Conservation (phyloP, 805 yeast species). For the Barnettozyma populi region DNA sequence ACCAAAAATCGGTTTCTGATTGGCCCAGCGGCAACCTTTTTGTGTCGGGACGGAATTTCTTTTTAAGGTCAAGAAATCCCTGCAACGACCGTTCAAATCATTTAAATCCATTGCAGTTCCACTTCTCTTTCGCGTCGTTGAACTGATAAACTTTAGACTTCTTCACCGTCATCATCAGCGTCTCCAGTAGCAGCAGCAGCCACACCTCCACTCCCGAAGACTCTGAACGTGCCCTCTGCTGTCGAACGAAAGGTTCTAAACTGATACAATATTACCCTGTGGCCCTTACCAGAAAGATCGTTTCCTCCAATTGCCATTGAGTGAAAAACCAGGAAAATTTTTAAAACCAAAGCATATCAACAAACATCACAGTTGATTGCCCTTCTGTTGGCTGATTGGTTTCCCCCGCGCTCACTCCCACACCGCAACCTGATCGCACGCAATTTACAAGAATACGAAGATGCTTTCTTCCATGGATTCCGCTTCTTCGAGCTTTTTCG, state of each 20-base stretch:
- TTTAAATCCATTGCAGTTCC: not conserved
- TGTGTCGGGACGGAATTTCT: slow-evolving; percentile 2
- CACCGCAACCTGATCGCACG: too few species aligned
- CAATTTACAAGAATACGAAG: not conserved
- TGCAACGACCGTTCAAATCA: not conserved
- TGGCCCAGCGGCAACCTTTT: not conserved
- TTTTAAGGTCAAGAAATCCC: slow-evolving; percentile 6
- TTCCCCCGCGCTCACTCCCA: not conserved
- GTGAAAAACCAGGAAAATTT: slow-evolving; percentile 3
- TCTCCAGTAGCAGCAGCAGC: too few species aligned
- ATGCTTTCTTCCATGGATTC: slow-evolving; percentile 13
- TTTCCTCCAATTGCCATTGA: slow-evolving; percentile 1
- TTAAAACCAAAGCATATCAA: not conserved
- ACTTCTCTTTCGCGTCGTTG: not conserved
- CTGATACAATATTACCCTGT: not conserved
- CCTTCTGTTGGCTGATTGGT: not conserved
- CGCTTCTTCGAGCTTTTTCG: slow-evolving; percentile 5
- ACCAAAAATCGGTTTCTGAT: slow-evolving; percentile 3
- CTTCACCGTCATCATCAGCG: too few species aligned
- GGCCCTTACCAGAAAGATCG: slow-evolving; percentile 1
- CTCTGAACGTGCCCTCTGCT: not conserved
- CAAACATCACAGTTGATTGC: not conserved
- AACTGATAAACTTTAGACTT: too few species aligned
- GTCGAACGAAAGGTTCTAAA: too few species aligned
- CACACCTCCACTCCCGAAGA: not conserved